Percentiles rank a stretch among this genome's conserved stretches.
Conservation (phyloP, 305 asterid species). For the Euphrasia arctica region DNA sequence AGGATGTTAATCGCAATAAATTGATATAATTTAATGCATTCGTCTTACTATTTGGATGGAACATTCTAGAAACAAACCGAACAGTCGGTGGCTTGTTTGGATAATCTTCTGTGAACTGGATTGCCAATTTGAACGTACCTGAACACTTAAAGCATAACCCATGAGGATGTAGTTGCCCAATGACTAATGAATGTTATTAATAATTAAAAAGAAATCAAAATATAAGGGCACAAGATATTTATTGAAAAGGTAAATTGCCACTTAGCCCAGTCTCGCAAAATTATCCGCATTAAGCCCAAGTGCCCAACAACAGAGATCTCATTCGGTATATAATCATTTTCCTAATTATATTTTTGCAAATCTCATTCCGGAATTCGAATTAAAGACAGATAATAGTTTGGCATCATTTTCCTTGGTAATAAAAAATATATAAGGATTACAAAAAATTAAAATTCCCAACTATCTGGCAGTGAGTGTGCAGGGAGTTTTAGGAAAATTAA, state of each 20-base stretch:
- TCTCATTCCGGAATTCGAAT: neutral
- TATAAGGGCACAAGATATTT: neutral
- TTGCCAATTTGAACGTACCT: conserved; percentile 65
- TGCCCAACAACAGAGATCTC: neutral
- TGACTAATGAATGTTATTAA: conserved; percentile 4
- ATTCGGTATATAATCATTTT: neutral
- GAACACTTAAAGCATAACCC: conserved; percentile 28
- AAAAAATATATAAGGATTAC: neutral
- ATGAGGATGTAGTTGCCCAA: neutral
- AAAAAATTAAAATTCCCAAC: neutral
- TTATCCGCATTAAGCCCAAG: neutral
- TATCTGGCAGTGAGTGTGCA: neutral
- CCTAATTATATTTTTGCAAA: neutral
- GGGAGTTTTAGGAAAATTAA: too few species aligned
- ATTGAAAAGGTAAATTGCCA: neutral
- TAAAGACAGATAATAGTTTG: conserved; percentile 5
- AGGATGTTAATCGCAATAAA: neutral
- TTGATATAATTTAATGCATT: neutral
- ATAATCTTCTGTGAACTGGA: conserved; percentile 55
- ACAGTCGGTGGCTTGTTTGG: conserved; percentile 75
- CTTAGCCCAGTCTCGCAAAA: neutral
- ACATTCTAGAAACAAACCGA: conserved; percentile 67
- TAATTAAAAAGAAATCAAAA: neutral
- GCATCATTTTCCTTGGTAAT: conserved; percentile 1
- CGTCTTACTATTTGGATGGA: conserved; percentile 64